Evolutionary conservation across 345 rosid species (phyloP).

Genomic region (Laguncularia racemosa): DNA sequence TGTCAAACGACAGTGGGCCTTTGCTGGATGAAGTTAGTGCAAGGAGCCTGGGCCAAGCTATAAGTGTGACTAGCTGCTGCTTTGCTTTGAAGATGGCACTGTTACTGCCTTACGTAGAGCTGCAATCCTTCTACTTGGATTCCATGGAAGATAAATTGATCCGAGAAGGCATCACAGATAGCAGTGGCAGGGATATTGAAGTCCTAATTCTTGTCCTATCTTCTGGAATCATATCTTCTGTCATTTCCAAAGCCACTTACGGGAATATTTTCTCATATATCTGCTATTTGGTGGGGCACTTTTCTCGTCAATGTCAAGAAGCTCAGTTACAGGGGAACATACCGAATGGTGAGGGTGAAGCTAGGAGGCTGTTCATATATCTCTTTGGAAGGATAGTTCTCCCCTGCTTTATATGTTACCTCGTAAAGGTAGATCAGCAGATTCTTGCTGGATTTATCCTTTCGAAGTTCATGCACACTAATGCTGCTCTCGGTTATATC

Average conservation of each 20-base stretch:
- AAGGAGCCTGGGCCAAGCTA: conserved; percentile 30
- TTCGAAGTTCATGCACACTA: conserved; percentile 75
- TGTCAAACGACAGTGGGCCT: conserved; percentile 38
- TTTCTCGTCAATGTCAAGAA: conserved; percentile 64
- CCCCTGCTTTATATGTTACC: conserved; percentile 64
- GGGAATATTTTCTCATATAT: conserved; percentile 55
- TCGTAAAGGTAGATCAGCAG: conserved; percentile 61
- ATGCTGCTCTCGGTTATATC: conserved; percentile 52
- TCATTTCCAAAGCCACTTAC: conserved; percentile 34
- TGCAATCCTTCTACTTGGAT: conserved; percentile 43
- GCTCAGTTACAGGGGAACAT: conserved; percentile 18
- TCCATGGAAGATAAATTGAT: conserved; percentile 58
- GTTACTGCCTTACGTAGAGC: conserved; percentile 59
- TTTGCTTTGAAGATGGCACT: conserved; percentile 54
- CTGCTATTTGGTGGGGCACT: conserved; percentile 62
- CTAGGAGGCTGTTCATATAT: conserved; percentile 13
- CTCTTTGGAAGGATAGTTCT: conserved; percentile 53
- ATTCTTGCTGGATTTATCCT: conserved; percentile 73
- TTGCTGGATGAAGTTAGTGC: conserved; percentile 57
- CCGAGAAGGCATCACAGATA: conserved; percentile 43
- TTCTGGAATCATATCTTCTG: conserved; percentile 48
- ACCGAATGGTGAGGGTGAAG: conserved; percentile 15
- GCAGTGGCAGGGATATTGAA: conserved; percentile 37
- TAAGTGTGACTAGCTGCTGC: conserved; percentile 30
- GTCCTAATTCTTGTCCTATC: conserved; percentile 50